phyloP scores from a whole-genome alignment of 257 asterid genomes.

The Salvia miltiorrhiza region DNA sequence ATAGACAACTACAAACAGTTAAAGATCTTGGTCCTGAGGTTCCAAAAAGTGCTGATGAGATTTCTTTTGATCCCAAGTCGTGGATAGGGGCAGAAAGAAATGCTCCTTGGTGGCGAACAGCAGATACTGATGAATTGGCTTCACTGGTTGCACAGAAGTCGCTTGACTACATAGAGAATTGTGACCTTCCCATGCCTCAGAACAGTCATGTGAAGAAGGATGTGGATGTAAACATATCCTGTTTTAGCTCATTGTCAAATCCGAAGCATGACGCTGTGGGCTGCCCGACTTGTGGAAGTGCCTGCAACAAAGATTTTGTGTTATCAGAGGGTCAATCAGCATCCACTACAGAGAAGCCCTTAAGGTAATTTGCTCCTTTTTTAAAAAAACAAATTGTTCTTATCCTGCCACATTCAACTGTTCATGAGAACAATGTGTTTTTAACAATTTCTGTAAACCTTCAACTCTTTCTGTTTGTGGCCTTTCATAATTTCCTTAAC shows the following conservation, averaged over 20 bases:
- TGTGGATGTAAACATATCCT: constrained; percentile 19
- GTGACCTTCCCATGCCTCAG: constrained; percentile 87
- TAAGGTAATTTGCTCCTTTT: constrained; percentile 39
- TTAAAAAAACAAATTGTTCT: not conserved
- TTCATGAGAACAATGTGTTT: not conserved
- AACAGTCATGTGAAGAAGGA: constrained; percentile 39
- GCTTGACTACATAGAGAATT: constrained; percentile 54
- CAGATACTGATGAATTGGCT: constrained; percentile 76
- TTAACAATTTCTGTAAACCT: not conserved
- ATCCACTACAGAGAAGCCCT: constrained; percentile 23
- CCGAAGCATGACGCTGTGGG: constrained; percentile 15
- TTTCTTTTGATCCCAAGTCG: constrained; percentile 39
- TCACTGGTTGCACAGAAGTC: constrained; percentile 61
- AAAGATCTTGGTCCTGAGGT: constrained; percentile 28
- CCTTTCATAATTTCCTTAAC: too few relatives aligned
- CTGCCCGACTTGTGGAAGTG: constrained; percentile 13
- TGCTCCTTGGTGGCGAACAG: constrained; percentile 87
- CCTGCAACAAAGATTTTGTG: constrained; percentile 17
- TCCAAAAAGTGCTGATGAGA: constrained; percentile 31
- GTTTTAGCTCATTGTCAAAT: constrained; percentile 23
- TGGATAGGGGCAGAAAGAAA: constrained; percentile 47
- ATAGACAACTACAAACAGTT: constrained; percentile 21
- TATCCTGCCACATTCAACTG: not conserved
- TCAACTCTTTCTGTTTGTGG: too few relatives aligned
- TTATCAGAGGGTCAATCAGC: constrained; percentile 22